phyloP scores from a whole-genome alignment of 1,284 basidiomycete genomes.

The Somion occarium region DNA sequence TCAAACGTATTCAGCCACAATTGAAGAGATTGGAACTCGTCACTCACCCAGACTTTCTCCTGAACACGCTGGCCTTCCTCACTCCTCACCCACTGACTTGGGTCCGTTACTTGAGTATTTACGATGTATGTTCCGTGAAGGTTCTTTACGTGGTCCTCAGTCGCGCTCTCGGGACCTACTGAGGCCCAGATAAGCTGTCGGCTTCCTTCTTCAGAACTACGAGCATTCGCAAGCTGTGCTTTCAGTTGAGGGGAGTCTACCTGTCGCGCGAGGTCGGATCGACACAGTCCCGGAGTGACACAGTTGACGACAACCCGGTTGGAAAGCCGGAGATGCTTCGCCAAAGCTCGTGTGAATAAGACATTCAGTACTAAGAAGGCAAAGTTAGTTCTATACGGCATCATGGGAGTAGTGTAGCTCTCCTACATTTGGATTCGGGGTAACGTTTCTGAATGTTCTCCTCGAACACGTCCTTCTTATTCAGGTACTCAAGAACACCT shows the following conservation, averaged over 20 bases:
- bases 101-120: slow-evolving; percentile 28
- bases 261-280: slow-evolving; percentile 34
- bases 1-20: slow-evolving; percentile 2
- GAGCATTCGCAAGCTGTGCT: slow-evolving; percentile 14
- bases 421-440: slow-evolving; percentile 30
- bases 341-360: slow-evolving; percentile 37
- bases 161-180: slow-evolving; percentile 19
- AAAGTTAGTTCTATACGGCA: slow-evolving; percentile 24
- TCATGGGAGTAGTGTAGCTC: background rate
- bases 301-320: slow-evolving; percentile 30
- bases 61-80: slow-evolving; percentile 35
- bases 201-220: slow-evolving; percentile 37
- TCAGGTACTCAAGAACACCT: slow-evolving; percentile 27
- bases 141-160: slow-evolving; percentile 16
- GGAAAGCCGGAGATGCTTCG: slow-evolving; percentile 25
- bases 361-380: slow-evolving; percentile 39
- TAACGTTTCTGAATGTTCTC: slow-evolving; percentile 25
- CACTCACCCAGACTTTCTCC: slow-evolving; percentile 38
- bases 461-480: slow-evolving; percentile 24
- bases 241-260: slow-evolving; percentile 1
- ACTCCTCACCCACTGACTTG: slow-evolving; percentile 41
- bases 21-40: background rate
- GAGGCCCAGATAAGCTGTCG: slow-evolving; percentile 39
- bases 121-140: slow-evolving; percentile 35
- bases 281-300: slow-evolving; percentile 45